A percentile compares a stretch with the other conserved stretches of the same genome.
Evolutionary conservation across 2,329 filamentous ascomycete genomes (phyloP).

Genomic region (Colletotrichum camelliae): DNA sequence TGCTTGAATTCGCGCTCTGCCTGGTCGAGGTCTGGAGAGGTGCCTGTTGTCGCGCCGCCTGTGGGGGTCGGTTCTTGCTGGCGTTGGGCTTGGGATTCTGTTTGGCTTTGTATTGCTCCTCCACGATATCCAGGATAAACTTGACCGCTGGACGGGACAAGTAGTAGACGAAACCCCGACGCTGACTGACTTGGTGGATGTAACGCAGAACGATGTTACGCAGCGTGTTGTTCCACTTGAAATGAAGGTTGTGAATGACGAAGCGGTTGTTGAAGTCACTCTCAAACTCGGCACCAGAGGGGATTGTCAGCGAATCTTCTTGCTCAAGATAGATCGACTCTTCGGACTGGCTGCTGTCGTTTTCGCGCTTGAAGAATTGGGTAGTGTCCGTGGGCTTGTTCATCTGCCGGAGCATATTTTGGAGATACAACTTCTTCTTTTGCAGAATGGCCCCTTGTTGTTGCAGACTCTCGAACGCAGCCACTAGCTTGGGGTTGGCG

Average conservation of each 20-base stretch:
- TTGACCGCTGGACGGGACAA: constrained; percentile 95
- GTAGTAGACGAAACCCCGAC: constrained; percentile 96
- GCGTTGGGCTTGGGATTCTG: constrained; percentile 31
- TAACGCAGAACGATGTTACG: constrained; percentile 97
- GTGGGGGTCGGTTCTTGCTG: constrained; percentile 29
- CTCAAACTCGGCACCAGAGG: constrained; percentile 79
- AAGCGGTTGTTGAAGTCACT: constrained; percentile 99
- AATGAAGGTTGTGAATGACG: constrained; percentile 94
- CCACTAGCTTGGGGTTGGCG: constrained; percentile 53
- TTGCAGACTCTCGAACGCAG: constrained; percentile 65
- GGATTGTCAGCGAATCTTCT: constrained; percentile 64
- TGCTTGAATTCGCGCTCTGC: constrained; percentile 63
- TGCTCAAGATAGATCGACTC: constrained; percentile 58
- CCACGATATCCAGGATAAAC: constrained; percentile 96
- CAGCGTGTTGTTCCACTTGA: constrained; percentile 98
- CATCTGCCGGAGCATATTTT: constrained; percentile 62
- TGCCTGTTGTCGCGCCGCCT: not conserved
- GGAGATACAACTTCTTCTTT: constrained; percentile 64
- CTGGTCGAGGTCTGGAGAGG: constrained; percentile 42
- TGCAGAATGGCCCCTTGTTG: constrained; percentile 61
- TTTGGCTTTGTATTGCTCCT: constrained; percentile 85
- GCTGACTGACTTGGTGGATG: constrained; percentile 95
- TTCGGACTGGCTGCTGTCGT: constrained; percentile 29
- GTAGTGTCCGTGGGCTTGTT: constrained; percentile 34
- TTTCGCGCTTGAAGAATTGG: constrained; percentile 27